Evolutionary conservation across 306 rosid genomes (phyloP), one percentile per base, ranked within the genome.

Genomic region (Vicia faba): DNA sequence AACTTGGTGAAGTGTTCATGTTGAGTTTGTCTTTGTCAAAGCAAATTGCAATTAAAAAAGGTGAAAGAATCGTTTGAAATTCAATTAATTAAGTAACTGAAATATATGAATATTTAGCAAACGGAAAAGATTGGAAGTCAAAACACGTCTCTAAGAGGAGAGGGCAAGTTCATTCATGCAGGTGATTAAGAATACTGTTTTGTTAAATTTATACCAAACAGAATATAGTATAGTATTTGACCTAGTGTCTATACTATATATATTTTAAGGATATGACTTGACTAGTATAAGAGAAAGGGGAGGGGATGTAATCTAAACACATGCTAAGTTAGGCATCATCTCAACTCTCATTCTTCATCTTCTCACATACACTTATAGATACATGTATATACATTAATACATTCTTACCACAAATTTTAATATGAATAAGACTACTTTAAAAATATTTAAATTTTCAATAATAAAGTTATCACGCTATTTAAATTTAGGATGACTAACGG

Each of bases 61-160:
- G 9, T 14, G 7, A 56, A 36, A 26, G 26, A 64, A 58, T 25
- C 46, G 60, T 29, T 40, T 71, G 70, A 41, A 71, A 61, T 61
- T 35, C 46, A 35, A 39, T 39, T 64, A n/a, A 51, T 26, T 59
- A n/a, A 16, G 18, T 16, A 7, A 14, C 8, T 14, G 6, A 61
- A 53, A 69, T 60, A 45, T 57, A 58, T 13, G 31, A 58, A 31
- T 28, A 15, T 14, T 33, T 8, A 70, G 18, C 53, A 35, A 61
- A 61, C 10, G 16, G 31, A 61, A 36, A 38, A 61, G 49, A 15
- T 61, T 61, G 49, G 9, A 61, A 79, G 80, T 79, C 80, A 75
- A 74, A 58, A 19, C 81, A 80, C 81, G 81, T 25, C 75, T 66
- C 74, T 75, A 0, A 20, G 5, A 36, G 60, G 10, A 2, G 31